These are phyloP conservation scores for Pueraria montana DNA, from an alignment of 306 rosid species.

Conservation along the genomic window DNA sequence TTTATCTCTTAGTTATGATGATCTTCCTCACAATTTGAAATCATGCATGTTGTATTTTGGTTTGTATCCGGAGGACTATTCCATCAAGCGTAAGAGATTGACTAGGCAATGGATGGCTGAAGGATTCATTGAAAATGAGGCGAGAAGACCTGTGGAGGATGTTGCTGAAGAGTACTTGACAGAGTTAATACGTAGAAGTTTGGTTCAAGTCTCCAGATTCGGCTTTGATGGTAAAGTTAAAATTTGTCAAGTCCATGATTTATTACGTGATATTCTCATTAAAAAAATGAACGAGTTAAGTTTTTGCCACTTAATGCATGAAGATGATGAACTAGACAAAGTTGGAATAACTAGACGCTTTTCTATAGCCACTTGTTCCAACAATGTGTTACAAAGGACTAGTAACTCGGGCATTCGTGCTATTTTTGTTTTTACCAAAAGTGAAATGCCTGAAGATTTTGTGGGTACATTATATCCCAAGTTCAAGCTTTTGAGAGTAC, in stretches of 20 bases:
- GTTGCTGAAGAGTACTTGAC: too few relatives aligned
- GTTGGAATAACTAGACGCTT: neutral
- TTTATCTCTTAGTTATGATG: too few relatives aligned
- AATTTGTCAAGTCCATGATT: slow-evolving; percentile 42
- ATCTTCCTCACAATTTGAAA: too few relatives aligned
- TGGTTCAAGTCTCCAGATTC: slow-evolving; percentile 26
- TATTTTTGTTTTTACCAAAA: slow-evolving; percentile 11
- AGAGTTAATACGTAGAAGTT: slow-evolving; percentile 44
- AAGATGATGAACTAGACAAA: neutral
- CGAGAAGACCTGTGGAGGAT: too few relatives aligned
- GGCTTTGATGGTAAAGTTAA: slow-evolving; percentile 38
- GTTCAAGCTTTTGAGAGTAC: slow-evolving; percentile 39
- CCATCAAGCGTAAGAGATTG: too few relatives aligned
- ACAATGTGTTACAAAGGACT: neutral
- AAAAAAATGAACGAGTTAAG: slow-evolving; percentile 31
- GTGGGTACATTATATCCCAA: neutral
- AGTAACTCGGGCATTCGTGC: slow-evolving; percentile 28
- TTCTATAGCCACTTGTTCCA: neutral
- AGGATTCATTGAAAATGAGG: too few relatives aligned
- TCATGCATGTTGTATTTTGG: too few relatives aligned
- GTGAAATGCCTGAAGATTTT: neutral
- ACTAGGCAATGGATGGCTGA: too few relatives aligned
- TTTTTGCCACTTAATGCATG: slow-evolving; percentile 28
- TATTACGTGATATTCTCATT: slow-evolving; percentile 37
- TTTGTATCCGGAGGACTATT: too few relatives aligned